These are phyloP conservation scores for Kwoniella sp. DNA, from an alignment of 768 basidiomycete species.

Conservation along the genomic window DNA sequence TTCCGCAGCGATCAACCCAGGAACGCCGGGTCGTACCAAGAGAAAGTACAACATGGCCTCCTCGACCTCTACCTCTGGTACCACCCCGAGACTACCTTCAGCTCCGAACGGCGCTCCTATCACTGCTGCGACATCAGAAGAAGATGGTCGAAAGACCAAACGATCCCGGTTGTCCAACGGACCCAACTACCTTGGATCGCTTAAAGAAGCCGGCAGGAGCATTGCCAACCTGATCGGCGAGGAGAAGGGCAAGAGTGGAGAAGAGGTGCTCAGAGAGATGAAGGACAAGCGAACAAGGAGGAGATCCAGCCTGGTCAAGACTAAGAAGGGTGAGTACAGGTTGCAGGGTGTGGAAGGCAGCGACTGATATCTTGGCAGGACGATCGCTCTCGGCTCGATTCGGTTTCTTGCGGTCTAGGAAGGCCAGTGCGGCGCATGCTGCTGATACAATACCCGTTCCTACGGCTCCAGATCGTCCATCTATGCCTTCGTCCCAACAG, in stretches of 20 bases:
- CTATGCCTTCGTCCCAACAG: too few relatives aligned
- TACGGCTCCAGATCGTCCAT: too few relatives aligned
- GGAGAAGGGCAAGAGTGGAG: constrained; percentile 11
- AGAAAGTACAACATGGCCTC: constrained; percentile 21
- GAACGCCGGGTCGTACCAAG: constrained; percentile 14
- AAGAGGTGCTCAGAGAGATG: constrained; percentile 10
- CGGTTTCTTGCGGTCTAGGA: constrained; percentile 14
- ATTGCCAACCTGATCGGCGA: constrained; percentile 28
- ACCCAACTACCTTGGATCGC: constrained; percentile 28
- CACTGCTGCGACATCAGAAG: background rate
- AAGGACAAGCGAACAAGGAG: constrained; percentile 21
- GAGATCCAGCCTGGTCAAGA: constrained; percentile 20
- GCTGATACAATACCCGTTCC: too few relatives aligned
- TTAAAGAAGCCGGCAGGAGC: constrained; percentile 34
- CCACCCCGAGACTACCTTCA: constrained; percentile 14
- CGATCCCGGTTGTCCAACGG: constrained; percentile 25
- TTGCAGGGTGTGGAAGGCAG: background rate
- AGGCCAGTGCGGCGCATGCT: background rate
- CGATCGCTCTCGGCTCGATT: constrained; percentile 9
- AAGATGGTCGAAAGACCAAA: constrained; percentile 24
- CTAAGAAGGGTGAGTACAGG: constrained; percentile 19
- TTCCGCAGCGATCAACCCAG: background rate
- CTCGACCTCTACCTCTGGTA: constrained; percentile 4
- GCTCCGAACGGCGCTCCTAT: constrained; percentile 36
- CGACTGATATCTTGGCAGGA: constrained; percentile 5